Evolutionary conservation across 306 rosid species (phyloP), one percentile per base, ranked within the genome.

Genomic region (Hippophae tibetana): DNA sequence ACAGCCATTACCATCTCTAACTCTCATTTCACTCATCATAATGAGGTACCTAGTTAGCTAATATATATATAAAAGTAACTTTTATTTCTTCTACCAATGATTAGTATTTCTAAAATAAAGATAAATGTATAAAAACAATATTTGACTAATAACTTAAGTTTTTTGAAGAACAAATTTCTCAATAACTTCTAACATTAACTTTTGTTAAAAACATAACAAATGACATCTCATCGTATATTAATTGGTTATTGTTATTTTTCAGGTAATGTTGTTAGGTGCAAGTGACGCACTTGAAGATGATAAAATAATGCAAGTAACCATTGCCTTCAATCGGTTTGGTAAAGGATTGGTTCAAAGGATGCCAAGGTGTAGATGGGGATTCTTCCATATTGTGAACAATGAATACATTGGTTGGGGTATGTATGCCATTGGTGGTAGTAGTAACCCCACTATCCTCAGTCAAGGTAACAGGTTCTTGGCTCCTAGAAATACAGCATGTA

Each of bases 361-460:
- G 90, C 94, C 97, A 1, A 84, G 97, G 65, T 57, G 67, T 43
- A 69, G 94, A 66, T 74, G 58, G 64, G 97, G 95, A 42, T 90
- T 86, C 59, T 5, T 86, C 66, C 95, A 90, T 18, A 68, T 74
- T 0, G 83, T 90, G 10, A 90, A 90, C 74, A 86, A 90, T 45
- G 94, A 80, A 70, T 90, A 86, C 77, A 84, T 83, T 41, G 89
- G 80, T 9, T 89, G 95, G 95, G 68, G 70, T 44, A 86, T 84
- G 97, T 90, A 90, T 25, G 97, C 97, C 76, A 84, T 90, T 13
- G 97, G 97, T 6, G 94, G 95, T 12, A 86, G 80, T 77, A 25
- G 50, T 61, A 60, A 77, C 51, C 94, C 97, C 25, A 90, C 94
- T 51, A 69, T 90, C 14, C 69, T 89, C 13, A 84, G 94, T 55